Percentiles rank a stretch among this genome's conserved stretches.
Evolutionary conservation across 1,284 basidiomycete species (phyloP).

Genomic region (Cryptococcus sp.): DNA sequence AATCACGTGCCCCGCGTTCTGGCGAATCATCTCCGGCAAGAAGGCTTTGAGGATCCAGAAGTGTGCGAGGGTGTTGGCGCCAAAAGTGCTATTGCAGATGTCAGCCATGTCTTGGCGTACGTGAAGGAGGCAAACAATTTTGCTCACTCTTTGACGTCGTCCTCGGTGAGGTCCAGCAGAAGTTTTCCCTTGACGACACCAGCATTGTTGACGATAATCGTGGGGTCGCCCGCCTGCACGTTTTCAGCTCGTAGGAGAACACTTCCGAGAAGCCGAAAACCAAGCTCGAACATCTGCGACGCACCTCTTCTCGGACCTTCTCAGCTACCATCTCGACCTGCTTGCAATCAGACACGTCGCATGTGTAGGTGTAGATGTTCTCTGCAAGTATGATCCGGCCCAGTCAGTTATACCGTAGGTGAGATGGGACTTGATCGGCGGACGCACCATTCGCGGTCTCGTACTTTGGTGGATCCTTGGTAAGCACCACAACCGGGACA

Average conservation of each 20-base stretch:
- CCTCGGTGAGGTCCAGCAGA: slow-evolving; percentile 69
- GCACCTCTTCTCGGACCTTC: slow-evolving; percentile 69
- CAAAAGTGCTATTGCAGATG: slow-evolving; percentile 66
- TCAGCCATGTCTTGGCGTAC: neutral
- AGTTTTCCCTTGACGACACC: slow-evolving; percentile 89
- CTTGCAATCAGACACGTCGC: slow-evolving; percentile 83
- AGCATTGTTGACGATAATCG: slow-evolving; percentile 91
- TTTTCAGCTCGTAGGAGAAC: neutral
- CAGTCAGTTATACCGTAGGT: neutral
- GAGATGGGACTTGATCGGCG: too few species aligned
- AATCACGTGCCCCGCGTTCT: slow-evolving; percentile 78
- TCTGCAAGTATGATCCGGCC: slow-evolving; percentile 52
- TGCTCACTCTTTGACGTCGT: slow-evolving; percentile 74
- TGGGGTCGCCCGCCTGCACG: slow-evolving; percentile 76
- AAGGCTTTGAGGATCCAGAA: slow-evolving; percentile 91
- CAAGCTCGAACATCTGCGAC: slow-evolving; percentile 13
- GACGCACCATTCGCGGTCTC: slow-evolving; percentile 12
- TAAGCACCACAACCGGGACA: slow-evolving; percentile 79
- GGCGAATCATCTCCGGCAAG: slow-evolving; percentile 80
- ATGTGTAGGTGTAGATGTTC: slow-evolving; percentile 68
- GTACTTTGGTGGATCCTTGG: slow-evolving; percentile 61
- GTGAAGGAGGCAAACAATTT: neutral
- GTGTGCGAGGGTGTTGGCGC: slow-evolving; percentile 80
- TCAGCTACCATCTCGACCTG: slow-evolving; percentile 70
- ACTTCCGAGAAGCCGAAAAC: neutral